Evolutionary conservation across 257 asterid genomes (phyloP), one percentile per base, ranked within the genome.

Genomic region (Voacanga thouarsii): DNA sequence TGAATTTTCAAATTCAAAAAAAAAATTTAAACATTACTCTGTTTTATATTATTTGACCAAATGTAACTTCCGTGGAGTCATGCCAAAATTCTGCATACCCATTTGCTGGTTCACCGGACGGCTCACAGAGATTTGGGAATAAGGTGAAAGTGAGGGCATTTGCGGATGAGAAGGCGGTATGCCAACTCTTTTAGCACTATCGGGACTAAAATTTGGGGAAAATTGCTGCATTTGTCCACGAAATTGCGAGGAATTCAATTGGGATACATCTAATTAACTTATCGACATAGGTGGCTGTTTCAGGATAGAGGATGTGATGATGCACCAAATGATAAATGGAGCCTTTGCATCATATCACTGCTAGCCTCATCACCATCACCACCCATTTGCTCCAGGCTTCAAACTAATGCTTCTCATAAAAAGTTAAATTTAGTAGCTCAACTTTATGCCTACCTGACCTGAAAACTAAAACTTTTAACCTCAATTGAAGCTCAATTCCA

Each of bases 131-230:
- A 88, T 89, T 82, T 93, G 97, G 2, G 99, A 95, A 76, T 95
- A 93, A 30, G 97, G 97, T 0, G 97, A 96, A 59, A 92, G 82
- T 0, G 97, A 97, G 23, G 98, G 97, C 80, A 93, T 93, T 83
- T 93, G 98, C 12, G 97, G 98, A 59, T 93, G 98, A 45, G 97
- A 88, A 15, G 99, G 97, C 30, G 99, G 98, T 74, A 96, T 91
- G 50, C 99, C 98, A 33, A 77, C 88, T 80, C 96, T 85, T 53
- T 89, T 90, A 68, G 83, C 49, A 76, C 81, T 88, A 56, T 94
- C 99, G 74, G 75, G 84, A 18, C 86, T 88, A 51, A 81, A 76
- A 84, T 87, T 85, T 0, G 96, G 96, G 1, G 91, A 82, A 69
- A 84, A 77, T 19, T 91, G 98, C 68, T 91, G 81, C 79, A 83